A percentile compares a stretch with the other conserved stretches of the same genome.
Evolutionary conservation across 805 yeast species (phyloP).

Genomic region (Saccharomycopsis schoenii): DNA sequence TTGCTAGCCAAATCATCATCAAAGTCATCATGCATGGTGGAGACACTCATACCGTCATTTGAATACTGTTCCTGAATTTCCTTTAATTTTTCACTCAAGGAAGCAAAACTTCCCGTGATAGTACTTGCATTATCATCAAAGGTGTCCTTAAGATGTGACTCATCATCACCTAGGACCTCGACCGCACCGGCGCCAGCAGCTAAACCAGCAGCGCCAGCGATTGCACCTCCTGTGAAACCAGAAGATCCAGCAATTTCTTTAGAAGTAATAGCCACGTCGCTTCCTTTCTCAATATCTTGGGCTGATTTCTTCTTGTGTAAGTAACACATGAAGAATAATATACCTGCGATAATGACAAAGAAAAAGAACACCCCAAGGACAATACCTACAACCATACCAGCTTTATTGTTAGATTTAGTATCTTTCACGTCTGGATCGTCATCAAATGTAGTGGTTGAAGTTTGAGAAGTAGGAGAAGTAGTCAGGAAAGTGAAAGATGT

Average conservation of each 20-base stretch:
- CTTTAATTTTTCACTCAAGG: conserved; percentile 17
- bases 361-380: conserved; percentile 16
- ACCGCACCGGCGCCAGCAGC: conserved; percentile 16
- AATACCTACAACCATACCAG: conserved; percentile 15
- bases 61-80: conserved; percentile 18
- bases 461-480: conserved; percentile 2
- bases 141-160: not conserved
- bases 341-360: not conserved
- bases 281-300: conserved; percentile 12
- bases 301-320: conserved; percentile 7
- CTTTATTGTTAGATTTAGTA: conserved; percentile 5
- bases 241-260: not conserved
- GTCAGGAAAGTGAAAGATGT: not conserved
- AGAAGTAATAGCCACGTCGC: not conserved
- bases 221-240: not conserved
- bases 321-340: conserved; percentile 11
- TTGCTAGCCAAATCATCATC: not conserved
- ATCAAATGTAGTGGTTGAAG: not conserved
- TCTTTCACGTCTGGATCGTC: not conserved
- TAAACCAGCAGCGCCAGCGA: conserved; percentile 10
- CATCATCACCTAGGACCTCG: conserved; percentile 5
- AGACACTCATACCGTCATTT: conserved; percentile 3
- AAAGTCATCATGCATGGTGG: conserved; percentile 8
- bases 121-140: conserved; percentile 17
- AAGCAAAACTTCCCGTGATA: conserved; percentile 18